A percentile compares a stretch with the other conserved stretches of the same genome.
These are phyloP conservation scores for Zoysia japonica DNA, from an alignment of 176 grass and related monocot genomes.

Conservation along the genomic window DNA sequence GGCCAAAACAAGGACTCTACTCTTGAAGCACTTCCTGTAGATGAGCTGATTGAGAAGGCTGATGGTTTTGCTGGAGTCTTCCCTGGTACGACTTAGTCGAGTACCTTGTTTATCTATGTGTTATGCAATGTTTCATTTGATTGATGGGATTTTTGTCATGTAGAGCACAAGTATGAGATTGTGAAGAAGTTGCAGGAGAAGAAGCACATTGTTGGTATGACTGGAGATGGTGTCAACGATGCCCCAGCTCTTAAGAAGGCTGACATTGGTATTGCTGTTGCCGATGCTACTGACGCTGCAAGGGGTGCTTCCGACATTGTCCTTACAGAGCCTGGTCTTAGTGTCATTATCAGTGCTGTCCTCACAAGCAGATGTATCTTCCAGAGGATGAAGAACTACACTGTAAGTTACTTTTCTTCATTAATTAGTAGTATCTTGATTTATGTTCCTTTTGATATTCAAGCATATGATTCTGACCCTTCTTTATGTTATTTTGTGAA, in stretches of 20 bases:
- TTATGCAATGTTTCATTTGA: too few relatives aligned
- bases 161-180: conserved; percentile 55
- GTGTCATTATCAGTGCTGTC: conserved; percentile 41
- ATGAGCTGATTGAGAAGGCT: too few relatives aligned
- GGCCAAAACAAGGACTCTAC: too few relatives aligned
- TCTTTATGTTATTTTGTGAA: background rate
- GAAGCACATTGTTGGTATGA: conserved; percentile 42
- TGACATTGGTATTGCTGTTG: conserved; percentile 43
- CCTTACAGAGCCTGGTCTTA: conserved; percentile 36
- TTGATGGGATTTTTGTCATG: background rate
- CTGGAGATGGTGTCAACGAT: conserved; percentile 44
- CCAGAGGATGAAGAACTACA: conserved; percentile 45
- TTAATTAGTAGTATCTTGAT: conserved; percentile 3
- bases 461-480: background rate
- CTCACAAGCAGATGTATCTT: conserved; percentile 36
- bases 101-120: background rate
- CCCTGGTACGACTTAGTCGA: conserved; percentile 2
- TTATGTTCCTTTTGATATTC: background rate
- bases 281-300: conserved; percentile 43
- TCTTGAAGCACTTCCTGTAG: too few relatives aligned
- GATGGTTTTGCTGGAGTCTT: conserved; percentile 46
- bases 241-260: conserved; percentile 39
- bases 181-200: conserved; percentile 32
- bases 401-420: conserved; percentile 10
- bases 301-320: conserved; percentile 40